These are phyloP conservation scores for Ceratocystis huliohia DNA, from an alignment of 2,329 filamentous ascomycete species.

Conservation along the genomic window DNA sequence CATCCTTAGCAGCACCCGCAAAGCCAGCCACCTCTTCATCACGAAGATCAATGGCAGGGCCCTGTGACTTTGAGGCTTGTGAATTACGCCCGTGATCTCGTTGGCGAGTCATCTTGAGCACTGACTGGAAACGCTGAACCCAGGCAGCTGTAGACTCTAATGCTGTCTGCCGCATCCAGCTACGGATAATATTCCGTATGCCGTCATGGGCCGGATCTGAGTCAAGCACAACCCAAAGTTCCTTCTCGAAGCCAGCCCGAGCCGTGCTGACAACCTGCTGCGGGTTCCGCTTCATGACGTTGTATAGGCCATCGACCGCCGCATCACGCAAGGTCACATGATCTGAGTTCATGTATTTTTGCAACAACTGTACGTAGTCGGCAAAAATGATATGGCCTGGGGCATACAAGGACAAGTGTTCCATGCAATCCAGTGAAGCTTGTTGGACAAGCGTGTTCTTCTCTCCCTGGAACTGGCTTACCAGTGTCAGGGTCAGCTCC, in stretches of 20 bases:
- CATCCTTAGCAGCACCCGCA: conserved; percentile 44
- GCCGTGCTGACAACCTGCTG: conserved; percentile 68
- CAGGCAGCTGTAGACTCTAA: conserved; percentile 68
- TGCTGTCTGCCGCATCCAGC: conserved; percentile 87
- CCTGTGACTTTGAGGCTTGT: conserved; percentile 26
- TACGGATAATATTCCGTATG: conserved; percentile 75
- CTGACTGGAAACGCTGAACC: conserved; percentile 77
- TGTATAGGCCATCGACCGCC: conserved; percentile 79
- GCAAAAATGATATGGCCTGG: conserved; percentile 74
- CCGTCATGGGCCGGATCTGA: conserved; percentile 60
- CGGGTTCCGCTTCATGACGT: conserved; percentile 86
- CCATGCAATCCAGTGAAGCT: conserved; percentile 69
- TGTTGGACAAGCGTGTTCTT: conserved; percentile 56
- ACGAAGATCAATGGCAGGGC: conserved; percentile 56
- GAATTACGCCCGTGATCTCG: conserved; percentile 15
- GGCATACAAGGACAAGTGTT: conserved; percentile 85
- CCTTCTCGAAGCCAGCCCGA: conserved; percentile 69
- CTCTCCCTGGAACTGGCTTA: conserved; percentile 70
- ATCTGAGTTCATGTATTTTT: conserved; percentile 60
- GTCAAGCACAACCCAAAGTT: conserved; percentile 83
- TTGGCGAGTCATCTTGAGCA: conserved; percentile 66
- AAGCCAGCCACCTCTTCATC: conserved; percentile 97
- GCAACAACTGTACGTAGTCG: conserved; percentile 70
- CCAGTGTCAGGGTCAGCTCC: conserved; percentile 77
- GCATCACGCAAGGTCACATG: conserved; percentile 60